Conservation (phyloP, 2,329 filamentous ascomycete genomes). For the Ramichloridium luteum region DNA sequence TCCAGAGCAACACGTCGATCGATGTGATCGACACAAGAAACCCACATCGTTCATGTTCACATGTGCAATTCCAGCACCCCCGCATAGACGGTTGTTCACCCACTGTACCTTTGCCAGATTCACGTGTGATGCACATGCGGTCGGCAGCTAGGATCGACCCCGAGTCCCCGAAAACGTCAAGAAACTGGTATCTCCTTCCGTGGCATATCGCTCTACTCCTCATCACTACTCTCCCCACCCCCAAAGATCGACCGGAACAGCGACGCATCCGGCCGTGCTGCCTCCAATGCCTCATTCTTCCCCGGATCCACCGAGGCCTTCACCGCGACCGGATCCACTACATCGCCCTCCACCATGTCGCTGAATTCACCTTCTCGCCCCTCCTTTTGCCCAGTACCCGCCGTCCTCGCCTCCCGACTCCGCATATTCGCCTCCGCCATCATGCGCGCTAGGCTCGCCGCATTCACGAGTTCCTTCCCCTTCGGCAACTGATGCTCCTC, state of each 20-base stretch:
- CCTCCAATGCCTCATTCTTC: slow-evolving; percentile 67
- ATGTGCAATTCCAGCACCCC: too few species aligned
- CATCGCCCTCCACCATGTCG: slow-evolving; percentile 1
- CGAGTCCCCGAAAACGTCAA: too few species aligned
- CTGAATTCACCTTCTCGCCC: slow-evolving; percentile 8
- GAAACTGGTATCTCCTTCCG: too few species aligned
- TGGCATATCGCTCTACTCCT: too few species aligned
- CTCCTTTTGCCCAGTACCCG: slow-evolving; percentile 10
- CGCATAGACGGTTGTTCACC: too few species aligned
- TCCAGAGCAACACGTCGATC: too few species aligned
- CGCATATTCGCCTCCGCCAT: slow-evolving; percentile 33
- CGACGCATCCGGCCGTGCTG: slow-evolving; percentile 60
- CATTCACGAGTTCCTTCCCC: slow-evolving; percentile 42
- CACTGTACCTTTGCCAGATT: too few species aligned
- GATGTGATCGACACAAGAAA: too few species aligned
- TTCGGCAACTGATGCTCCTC: slow-evolving; percentile 43
- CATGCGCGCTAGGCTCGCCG: slow-evolving; percentile 44
- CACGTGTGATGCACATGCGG: too few species aligned
- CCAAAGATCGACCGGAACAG: slow-evolving; percentile 92
- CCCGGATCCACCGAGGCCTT: slow-evolving; percentile 50
- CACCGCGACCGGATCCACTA: slow-evolving; percentile 6
- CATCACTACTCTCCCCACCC: too few species aligned
- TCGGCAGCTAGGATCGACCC: too few species aligned
- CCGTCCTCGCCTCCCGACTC: slow-evolving; percentile 9
- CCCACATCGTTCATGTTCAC: too few species aligned